Evolutionary conservation across 352 stramenopile genomes (phyloP).

Genomic region (Pythium diclinum): DNA sequence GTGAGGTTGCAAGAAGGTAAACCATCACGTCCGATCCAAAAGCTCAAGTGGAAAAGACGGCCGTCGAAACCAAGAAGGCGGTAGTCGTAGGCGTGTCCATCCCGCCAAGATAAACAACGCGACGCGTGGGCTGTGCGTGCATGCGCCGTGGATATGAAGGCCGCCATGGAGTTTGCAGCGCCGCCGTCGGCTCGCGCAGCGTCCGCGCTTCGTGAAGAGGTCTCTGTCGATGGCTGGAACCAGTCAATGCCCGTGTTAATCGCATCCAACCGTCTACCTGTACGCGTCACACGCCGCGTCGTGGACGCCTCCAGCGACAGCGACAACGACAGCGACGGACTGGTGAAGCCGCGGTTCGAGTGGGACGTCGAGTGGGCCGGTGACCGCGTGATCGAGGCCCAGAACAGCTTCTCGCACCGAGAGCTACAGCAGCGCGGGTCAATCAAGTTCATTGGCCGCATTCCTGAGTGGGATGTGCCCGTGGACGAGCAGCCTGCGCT

Average conservation of each 20-base stretch:
- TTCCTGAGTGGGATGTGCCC: slow-evolving; percentile 52
- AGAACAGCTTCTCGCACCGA: slow-evolving; percentile 72
- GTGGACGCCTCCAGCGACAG: not conserved
- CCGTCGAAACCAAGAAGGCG: slow-evolving; percentile 1
- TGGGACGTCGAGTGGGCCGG: slow-evolving; percentile 69
- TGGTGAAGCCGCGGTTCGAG: slow-evolving; percentile 15
- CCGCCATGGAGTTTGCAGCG: slow-evolving; percentile 20
- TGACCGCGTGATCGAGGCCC: slow-evolving; percentile 70
- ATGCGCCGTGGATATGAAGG: slow-evolving; percentile 13
- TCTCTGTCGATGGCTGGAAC: slow-evolving; percentile 40
- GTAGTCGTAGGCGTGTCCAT: slow-evolving; percentile 13
- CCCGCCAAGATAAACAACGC: slow-evolving; percentile 4
- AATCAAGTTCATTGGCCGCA: slow-evolving; percentile 74
- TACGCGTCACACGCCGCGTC: slow-evolving; percentile 34
- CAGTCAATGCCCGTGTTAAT: slow-evolving; percentile 65
- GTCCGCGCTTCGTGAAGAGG: slow-evolving; percentile 6
- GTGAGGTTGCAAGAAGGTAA: slow-evolving; percentile 18
- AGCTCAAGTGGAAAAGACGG: not conserved
- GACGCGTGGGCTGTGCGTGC: slow-evolving; percentile 1
- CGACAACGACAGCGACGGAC: not conserved
- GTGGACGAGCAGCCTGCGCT: slow-evolving; percentile 50
- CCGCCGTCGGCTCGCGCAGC: slow-evolving; percentile 6
- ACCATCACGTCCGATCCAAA: not conserved
- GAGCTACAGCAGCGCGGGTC: slow-evolving; percentile 59
- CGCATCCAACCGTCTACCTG: slow-evolving; percentile 62